A percentile compares a stretch with the other conserved stretches of the same genome.
phyloP scores from a whole-genome alignment of 306 rosid species.

The Quercus rubra region DNA sequence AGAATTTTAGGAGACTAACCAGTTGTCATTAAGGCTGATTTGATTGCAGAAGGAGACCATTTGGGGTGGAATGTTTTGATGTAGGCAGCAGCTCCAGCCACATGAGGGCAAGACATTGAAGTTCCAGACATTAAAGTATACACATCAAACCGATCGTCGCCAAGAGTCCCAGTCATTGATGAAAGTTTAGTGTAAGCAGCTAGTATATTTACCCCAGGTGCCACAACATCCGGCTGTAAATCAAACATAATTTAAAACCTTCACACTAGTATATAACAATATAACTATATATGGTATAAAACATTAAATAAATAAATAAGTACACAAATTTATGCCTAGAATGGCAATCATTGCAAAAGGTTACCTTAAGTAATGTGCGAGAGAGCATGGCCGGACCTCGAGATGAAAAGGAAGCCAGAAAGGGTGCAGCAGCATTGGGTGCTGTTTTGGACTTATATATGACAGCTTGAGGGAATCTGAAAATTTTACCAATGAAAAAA shows the following conservation, averaged over 20 bases:
- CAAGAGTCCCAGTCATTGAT: slow-evolving; percentile 29
- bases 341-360: too few relatives aligned
- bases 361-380: slow-evolving; percentile 65
- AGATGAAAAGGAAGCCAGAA: slow-evolving; percentile 64
- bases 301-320: too few relatives aligned
- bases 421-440: slow-evolving; percentile 40
- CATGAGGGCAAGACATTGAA: slow-evolving; percentile 88
- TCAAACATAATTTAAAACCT: neutral
- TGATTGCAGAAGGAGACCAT: too few relatives aligned
- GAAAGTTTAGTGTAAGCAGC: slow-evolving; percentile 53
- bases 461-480: slow-evolving; percentile 55
- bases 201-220: slow-evolving; percentile 38
- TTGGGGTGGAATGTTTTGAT: too few relatives aligned
- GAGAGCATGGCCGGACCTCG: slow-evolving; percentile 58
- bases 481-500: neutral
- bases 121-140: slow-evolving; percentile 73
- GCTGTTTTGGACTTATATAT: slow-evolving; percentile 37
- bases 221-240: too few relatives aligned
- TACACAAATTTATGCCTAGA: too few relatives aligned
- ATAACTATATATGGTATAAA: too few relatives aligned
- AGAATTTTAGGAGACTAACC: too few relatives aligned
- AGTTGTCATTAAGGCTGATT: too few relatives aligned
- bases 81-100: neutral
- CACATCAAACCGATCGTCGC: slow-evolving; percentile 32
- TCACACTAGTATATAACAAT: too few relatives aligned